These are phyloP conservation scores for Piromyces sp. DNA, from an alignment of 192 early-diverging fungal genomes.

Conservation along the genomic window DNA sequence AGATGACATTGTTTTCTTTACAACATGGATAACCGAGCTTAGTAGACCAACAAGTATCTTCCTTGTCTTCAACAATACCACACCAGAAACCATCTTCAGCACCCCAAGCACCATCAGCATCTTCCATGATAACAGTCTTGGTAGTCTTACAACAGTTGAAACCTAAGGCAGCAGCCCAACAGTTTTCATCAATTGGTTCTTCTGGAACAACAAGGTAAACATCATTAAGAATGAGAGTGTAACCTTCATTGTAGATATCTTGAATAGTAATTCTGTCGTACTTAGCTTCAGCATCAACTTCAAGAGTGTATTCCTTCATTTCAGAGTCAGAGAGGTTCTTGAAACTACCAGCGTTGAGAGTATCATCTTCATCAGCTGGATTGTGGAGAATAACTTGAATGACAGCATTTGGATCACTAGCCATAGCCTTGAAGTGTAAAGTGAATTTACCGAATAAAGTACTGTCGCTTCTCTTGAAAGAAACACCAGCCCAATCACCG, in stretches of 20 bases:
- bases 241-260: neutral
- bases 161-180: neutral
- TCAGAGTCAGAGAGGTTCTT: no score
- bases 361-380: no score
- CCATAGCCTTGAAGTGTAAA: no score
- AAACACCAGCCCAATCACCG: no score
- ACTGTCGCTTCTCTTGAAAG: no score
- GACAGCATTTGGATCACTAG: no score
- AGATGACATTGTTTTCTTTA: neutral
- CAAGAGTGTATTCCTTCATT: no score
- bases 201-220: neutral
- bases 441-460: no score
- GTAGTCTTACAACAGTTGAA: neutral
- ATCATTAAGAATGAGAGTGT: neutral
- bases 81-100: neutral
- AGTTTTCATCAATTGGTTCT: neutral
- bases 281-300: no score
- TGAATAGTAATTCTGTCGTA: neutral
- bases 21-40: neutral
- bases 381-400: no score
- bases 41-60: neutral
- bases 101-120: neutral
- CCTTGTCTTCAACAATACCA: neutral
- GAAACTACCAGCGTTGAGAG: no score
- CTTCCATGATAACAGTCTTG: neutral